A percentile compares a stretch with the other conserved stretches of the same genome.
These are phyloP conservation scores for Musa itinerans DNA, from an alignment of 176 grass and related monocot species.

Conservation along the genomic window DNA sequence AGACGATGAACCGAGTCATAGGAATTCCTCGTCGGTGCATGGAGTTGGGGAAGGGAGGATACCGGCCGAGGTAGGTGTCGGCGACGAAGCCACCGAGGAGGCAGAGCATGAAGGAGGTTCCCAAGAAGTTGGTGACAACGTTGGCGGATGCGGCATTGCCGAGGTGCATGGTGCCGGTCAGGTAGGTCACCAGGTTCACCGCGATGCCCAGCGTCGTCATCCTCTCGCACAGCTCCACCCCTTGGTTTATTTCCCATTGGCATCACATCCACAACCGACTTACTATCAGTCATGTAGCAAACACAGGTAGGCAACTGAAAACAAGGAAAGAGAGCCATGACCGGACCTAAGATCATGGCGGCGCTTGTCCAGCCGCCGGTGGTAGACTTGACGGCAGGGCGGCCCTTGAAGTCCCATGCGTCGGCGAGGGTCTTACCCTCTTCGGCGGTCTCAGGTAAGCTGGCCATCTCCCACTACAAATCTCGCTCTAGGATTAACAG, in stretches of 20 bases:
- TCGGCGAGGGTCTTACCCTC: constrained; percentile 49
- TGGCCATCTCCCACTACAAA: constrained; percentile 26
- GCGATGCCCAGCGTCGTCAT: constrained; percentile 20
- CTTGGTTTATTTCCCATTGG: background rate
- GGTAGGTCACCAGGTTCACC: constrained; percentile 20
- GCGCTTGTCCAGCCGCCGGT: constrained; percentile 67
- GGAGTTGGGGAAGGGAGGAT: background rate
- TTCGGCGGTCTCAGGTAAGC: constrained; percentile 34
- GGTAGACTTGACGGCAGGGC: constrained; percentile 38
- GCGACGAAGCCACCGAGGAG: constrained; percentile 16
- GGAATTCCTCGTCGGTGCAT: too few relatives aligned
- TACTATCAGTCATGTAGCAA: too few relatives aligned
- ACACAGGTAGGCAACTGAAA: too few relatives aligned
- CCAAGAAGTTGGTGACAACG: constrained; percentile 14
- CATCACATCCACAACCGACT: too few relatives aligned
- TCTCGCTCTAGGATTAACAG: too few relatives aligned
- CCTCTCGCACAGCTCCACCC: constrained; percentile 18
- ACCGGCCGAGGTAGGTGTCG: constrained; percentile 19
- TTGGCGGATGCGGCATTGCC: constrained; percentile 22
- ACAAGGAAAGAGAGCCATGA: background rate
- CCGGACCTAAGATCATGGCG: constrained; percentile 78
- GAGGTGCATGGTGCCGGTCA: constrained; percentile 22
- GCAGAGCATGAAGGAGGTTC: constrained; percentile 22
- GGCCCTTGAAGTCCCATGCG: constrained; percentile 81
- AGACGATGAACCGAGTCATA: too few relatives aligned